Percentiles rank a stretch among this genome's conserved stretches.
Evolutionary conservation across 169 alveolate genomes (phyloP).

Genomic region (Eimeria maxima): DNA sequence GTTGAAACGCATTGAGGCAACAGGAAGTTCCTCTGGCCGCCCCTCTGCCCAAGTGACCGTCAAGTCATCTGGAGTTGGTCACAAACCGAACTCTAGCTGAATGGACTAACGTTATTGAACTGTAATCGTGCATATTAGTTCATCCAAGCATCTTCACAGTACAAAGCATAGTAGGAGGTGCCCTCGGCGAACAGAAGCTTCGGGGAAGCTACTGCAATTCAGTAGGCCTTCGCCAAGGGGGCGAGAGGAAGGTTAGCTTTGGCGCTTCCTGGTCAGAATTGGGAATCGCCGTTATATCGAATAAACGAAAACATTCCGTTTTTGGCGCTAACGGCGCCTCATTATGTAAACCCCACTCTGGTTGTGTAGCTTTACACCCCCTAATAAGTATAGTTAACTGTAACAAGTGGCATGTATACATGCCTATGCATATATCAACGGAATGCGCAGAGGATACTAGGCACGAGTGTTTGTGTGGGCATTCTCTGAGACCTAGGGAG

Average conservation of each 20-base stretch:
- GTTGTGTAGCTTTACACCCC: no score
- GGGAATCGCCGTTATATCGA: background rate
- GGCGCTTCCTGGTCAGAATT: background rate
- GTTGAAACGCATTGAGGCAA: slow-evolving; percentile 95
- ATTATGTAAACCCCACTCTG: no score
- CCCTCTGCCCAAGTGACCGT: slow-evolving; percentile 54
- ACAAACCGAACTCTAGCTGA: slow-evolving; percentile 31
- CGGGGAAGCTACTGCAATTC: background rate
- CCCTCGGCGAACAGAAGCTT: background rate
- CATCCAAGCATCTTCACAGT: background rate
- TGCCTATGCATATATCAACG: background rate
- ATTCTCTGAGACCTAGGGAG: background rate
- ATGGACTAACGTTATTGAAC: background rate
- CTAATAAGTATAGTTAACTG: background rate
- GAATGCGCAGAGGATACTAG: background rate
- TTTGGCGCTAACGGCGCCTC: no score
- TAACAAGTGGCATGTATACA: background rate
- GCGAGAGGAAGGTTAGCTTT: no score
- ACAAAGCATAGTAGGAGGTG: background rate
- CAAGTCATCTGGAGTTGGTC: slow-evolving; percentile 49
- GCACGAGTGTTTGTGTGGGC: background rate
- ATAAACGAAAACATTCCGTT: background rate
- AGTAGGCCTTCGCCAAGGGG: background rate
- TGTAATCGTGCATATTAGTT: background rate
- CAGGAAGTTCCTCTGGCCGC: slow-evolving; percentile 84